These are phyloP conservation scores for Tylopilus felleus DNA, from an alignment of 768 basidiomycete genomes.

Conservation along the genomic window DNA sequence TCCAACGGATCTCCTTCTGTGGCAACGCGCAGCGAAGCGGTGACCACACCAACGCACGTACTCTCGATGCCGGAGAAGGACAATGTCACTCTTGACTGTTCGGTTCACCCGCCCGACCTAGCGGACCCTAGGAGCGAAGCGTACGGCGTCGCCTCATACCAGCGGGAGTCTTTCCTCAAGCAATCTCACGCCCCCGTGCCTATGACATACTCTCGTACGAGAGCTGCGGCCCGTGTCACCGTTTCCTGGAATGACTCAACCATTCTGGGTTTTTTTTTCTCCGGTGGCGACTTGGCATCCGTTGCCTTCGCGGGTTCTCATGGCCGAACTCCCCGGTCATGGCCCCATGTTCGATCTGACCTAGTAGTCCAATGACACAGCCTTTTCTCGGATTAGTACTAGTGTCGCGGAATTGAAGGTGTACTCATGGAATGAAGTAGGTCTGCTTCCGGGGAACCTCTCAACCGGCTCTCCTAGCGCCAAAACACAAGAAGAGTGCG, in stretches of 20 bases:
- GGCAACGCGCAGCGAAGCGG: background rate
- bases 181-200: background rate
- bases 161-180: constrained; percentile 8
- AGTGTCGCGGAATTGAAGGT: background rate
- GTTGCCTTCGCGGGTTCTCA: constrained; percentile 11
- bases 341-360: background rate
- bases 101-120: background rate
- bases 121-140: constrained; percentile 6
- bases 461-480: background rate
- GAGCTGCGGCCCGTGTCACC: constrained; percentile 2
- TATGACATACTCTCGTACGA: constrained; percentile 13
- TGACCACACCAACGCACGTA: background rate
- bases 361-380: background rate
- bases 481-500: background rate
- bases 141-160: constrained; percentile 3
- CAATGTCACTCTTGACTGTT: constrained; percentile 1
- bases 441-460: background rate
- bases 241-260: constrained; percentile 13
- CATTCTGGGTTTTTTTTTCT: constrained; percentile 5
- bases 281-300: constrained; percentile 15
- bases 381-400: background rate
- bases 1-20: constrained; percentile 3
- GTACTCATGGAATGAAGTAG: background rate
- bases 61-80: background rate
- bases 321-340: constrained; percentile 11